Conservation (phyloP, 257 asterid species). For the Lithospermum erythrorhizon region DNA sequence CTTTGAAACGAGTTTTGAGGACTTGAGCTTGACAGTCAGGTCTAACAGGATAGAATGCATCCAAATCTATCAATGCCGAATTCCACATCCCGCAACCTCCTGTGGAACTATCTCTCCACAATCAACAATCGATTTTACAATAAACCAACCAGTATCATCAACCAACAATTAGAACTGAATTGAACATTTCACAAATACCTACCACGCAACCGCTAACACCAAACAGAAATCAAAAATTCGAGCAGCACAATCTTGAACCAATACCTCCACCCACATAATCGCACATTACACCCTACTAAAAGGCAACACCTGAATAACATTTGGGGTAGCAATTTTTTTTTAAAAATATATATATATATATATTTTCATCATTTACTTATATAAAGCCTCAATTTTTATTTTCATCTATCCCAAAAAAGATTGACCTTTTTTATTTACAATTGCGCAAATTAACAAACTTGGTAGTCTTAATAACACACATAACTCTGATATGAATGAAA, state of each 20-base stretch:
- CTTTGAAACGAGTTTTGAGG: conserved; percentile 75
- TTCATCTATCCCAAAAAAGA: too few relatives aligned
- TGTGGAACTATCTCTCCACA: conserved; percentile 1
- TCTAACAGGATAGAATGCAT: conserved; percentile 61
- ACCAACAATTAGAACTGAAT: too few relatives aligned
- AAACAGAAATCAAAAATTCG: neutral
- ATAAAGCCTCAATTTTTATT: too few relatives aligned
- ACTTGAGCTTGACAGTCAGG: conserved; percentile 80
- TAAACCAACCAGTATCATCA: neutral
- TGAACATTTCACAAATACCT: neutral
- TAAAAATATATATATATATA: too few relatives aligned
- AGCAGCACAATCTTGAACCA: neutral
- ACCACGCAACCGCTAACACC: neutral
- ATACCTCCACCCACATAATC: neutral
- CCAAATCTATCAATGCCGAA: conserved; percentile 58
- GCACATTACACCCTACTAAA: too few relatives aligned
- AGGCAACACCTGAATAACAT: neutral
- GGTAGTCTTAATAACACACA: too few relatives aligned
- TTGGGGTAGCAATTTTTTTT: too few relatives aligned
- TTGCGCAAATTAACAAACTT: too few relatives aligned
- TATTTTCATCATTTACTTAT: too few relatives aligned
- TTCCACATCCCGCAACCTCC: conserved; percentile 17
- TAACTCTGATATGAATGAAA: too few relatives aligned
- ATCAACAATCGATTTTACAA: neutral
- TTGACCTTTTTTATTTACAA: too few relatives aligned